Conservation (phyloP, 2,329 filamentous ascomycete species). For the Herpotrichia juniperi region DNA sequence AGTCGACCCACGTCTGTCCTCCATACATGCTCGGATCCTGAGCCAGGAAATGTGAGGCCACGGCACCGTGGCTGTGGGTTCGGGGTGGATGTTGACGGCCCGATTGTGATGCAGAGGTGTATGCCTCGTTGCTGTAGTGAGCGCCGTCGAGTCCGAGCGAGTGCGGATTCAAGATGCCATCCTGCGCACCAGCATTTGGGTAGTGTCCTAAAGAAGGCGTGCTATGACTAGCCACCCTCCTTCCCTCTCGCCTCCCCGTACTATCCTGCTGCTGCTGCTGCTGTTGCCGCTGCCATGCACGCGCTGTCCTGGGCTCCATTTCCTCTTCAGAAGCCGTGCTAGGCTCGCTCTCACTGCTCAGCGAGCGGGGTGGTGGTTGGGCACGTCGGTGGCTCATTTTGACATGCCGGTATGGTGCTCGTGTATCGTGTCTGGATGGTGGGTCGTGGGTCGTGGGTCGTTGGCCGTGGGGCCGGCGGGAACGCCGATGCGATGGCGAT, state of each 20-base stretch:
- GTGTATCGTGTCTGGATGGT: neutral
- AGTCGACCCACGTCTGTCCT: conserved; percentile 45
- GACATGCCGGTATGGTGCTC: conserved; percentile 30
- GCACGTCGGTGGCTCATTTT: conserved; percentile 28
- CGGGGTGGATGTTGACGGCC: conserved; percentile 1
- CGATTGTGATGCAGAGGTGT: neutral
- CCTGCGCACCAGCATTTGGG: too few species aligned
- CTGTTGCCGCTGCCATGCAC: neutral
- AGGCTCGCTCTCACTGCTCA: too few species aligned
- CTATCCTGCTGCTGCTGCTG: too few species aligned
- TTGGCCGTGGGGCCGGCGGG: too few species aligned
- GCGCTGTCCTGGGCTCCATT: conserved; percentile 1
- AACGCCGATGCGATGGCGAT: too few species aligned
- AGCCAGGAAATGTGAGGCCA: conserved; percentile 35
- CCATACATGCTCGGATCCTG: conserved; percentile 23
- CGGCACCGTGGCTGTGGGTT: conserved; percentile 25
- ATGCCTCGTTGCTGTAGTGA: conserved; percentile 12
- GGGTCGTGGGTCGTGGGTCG: neutral
- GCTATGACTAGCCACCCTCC: too few species aligned
- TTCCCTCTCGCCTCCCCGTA: too few species aligned
- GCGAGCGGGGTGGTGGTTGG: conserved; percentile 4
- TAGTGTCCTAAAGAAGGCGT: conserved; percentile 22
- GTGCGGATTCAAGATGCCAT: too few species aligned
- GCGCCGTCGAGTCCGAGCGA: conserved; percentile 16
- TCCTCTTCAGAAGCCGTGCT: neutral